phyloP scores from a whole-genome alignment of 208 protist genomes.

The Vickermania ingenoplastis region DNA sequence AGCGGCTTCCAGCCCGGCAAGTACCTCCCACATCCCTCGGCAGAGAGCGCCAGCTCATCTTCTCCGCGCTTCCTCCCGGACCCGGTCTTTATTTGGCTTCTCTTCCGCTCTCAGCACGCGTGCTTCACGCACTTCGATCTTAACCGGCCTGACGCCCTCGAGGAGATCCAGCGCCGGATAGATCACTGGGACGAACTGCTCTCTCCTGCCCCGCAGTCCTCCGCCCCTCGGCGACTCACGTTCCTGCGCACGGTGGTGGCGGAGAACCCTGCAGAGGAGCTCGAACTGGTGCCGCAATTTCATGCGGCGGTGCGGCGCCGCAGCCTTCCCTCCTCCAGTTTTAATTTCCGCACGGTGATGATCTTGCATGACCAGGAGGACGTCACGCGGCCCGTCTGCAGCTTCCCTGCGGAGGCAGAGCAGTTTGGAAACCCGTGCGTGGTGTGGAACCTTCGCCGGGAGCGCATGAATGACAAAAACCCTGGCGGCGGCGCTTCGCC shows the following conservation, averaged over 20 bases:
- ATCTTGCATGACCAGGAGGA: constrained; percentile 62
- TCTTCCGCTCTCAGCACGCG: constrained; percentile 70
- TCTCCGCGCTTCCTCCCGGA: constrained; percentile 31
- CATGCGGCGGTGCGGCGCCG: constrained; percentile 32
- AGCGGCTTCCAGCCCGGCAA: constrained; percentile 32
- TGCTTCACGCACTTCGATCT: constrained; percentile 80
- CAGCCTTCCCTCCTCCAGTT: constrained; percentile 11
- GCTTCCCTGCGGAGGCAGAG: constrained; percentile 18
- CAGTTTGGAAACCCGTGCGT: constrained; percentile 19
- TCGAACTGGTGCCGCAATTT: constrained; percentile 46
- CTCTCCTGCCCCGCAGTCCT: background rate
- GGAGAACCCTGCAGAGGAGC: constrained; percentile 48
- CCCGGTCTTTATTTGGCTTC: constrained; percentile 53
- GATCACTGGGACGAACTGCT: constrained; percentile 43
- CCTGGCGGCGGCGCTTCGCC: background rate
- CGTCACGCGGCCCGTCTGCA: constrained; percentile 34
- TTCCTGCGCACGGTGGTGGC: constrained; percentile 72
- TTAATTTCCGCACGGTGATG: constrained; percentile 62
- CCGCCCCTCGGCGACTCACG: constrained; percentile 18
- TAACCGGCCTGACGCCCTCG: constrained; percentile 35
- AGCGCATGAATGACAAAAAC: background rate
- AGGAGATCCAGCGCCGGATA: constrained; percentile 42
- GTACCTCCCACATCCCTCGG: constrained; percentile 10
- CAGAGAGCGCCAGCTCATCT: no score
- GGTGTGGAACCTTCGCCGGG: constrained; percentile 37